Evolutionary conservation across 768 basidiomycete species (phyloP), one percentile per base, ranked within the genome.

Genomic region (Clitopilus hobsonii): DNA sequence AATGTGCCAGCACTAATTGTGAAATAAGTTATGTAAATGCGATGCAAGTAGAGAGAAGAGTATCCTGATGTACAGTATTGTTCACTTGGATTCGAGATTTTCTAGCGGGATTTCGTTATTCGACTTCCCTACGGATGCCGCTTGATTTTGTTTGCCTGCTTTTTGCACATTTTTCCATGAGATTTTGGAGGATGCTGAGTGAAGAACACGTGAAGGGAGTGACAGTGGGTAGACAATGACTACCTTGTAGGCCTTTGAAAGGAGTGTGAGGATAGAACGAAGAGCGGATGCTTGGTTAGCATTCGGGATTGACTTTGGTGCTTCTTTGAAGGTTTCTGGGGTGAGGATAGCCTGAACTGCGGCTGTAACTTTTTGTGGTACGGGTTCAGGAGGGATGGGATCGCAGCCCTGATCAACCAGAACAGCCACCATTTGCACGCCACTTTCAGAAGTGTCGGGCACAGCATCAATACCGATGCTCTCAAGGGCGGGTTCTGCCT

Each of bases 211-310:
- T 29, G 78, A 72, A 45, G 83, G 77, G 49, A 84, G 60, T 18
- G 75, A 69, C 48, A 85, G 65, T 20, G 84, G 83, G 59, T 77
- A 78, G 38, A 69, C 65, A 54, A 82, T 68, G 60, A 80, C 73
- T 51, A 80, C 56, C 47, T 72, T 75, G 61, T 74, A 82, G 55
- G 79, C 70, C 54, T 82, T 64, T 29, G 79, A 73, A 53, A 85
- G 59, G 20, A 86, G 59, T 50, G 69, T 65, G 56, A 74, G 56
- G 32, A 80, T 61, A 49, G 74, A 73, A 16, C 76, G 69, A 11
- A 78, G 38, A 41, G 50, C 62, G 47, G 55, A 36, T 10, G 22
- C 22, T 16, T 45, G n/a, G n/a, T 45, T 45, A 20, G 5, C n/a
- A 3, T 11, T 6, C 3, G 41, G n/a, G 22, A 20, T 18, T 8